Conservation (phyloP, 2,329 filamentous ascomycete species). For the Fusarium sp. region DNA sequence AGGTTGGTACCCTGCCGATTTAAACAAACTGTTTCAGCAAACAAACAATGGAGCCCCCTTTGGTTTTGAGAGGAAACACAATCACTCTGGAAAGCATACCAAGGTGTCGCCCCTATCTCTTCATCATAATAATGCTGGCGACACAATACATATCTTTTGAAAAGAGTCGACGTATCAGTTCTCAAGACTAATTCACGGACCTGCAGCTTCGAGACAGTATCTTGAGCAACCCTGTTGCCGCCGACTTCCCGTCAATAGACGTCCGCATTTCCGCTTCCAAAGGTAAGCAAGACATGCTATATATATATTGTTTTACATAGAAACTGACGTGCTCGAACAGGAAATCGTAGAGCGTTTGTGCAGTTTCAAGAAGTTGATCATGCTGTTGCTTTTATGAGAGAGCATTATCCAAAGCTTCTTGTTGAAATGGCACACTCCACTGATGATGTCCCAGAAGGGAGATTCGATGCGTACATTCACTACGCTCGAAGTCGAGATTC, state of each 20-base stretch:
- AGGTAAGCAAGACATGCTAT: constrained; percentile 40
- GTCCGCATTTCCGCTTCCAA: constrained; percentile 53
- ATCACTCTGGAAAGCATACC: constrained; percentile 6
- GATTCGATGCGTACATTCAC: constrained; percentile 53
- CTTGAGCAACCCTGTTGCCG: constrained; percentile 49
- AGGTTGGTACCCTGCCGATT: constrained; percentile 57
- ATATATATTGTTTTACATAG: background rate
- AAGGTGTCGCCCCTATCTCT: constrained; percentile 8
- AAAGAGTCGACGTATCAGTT: constrained; percentile 30
- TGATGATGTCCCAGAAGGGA: constrained; percentile 54
- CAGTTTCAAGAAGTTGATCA: constrained; percentile 55
- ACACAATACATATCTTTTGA: constrained; percentile 19
- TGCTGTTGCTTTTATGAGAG: constrained; percentile 56
- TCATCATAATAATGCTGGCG: constrained; percentile 8
- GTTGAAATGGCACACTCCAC: constrained; percentile 52
- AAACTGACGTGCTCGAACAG: constrained; percentile 45
- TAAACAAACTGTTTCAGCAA: constrained; percentile 24
- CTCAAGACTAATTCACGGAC: constrained; percentile 42
- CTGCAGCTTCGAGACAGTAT: constrained; percentile 53
- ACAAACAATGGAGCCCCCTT: constrained; percentile 5
- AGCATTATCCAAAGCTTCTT: constrained; percentile 55
- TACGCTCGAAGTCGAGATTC: constrained; percentile 55
- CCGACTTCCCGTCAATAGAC: constrained; percentile 53
- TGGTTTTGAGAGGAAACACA: constrained; percentile 19
- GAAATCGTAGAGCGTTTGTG: constrained; percentile 55